Evolutionary conservation across 768 basidiomycete species (phyloP).

Genomic region (Hygrophoropsis aurantiaca): DNA sequence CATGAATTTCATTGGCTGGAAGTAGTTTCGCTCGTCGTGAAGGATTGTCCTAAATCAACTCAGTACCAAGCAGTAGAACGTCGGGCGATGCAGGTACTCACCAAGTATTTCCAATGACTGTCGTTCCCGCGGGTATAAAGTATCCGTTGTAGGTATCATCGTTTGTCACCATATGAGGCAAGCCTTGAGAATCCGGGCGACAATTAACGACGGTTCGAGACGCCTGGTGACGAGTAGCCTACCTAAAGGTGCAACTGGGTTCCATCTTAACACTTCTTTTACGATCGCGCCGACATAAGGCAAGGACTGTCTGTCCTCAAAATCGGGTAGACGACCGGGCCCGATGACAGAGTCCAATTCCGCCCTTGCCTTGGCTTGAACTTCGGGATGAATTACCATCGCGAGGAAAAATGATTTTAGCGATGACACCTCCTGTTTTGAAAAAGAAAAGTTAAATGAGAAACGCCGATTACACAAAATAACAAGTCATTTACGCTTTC

Average conservation of each 20-base stretch:
- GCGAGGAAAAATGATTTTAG: conserved; percentile 29
- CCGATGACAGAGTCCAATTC: conserved; percentile 27
- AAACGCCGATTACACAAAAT: neutral
- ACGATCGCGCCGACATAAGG: conserved; percentile 29
- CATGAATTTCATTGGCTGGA: conserved; percentile 32
- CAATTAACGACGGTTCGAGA: too few species aligned
- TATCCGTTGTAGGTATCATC: conserved; percentile 31
- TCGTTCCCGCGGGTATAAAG: conserved; percentile 39
- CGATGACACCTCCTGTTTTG: conserved; percentile 29
- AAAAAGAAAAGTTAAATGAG: conserved; percentile 5
- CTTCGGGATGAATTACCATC: conserved; percentile 27
- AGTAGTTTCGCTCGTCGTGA: conserved; percentile 35
- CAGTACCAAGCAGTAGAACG: neutral
- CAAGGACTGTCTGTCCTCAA: conserved; percentile 24
- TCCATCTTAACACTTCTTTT: conserved; percentile 32
- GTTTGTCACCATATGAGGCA: conserved; percentile 32
- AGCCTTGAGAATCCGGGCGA: conserved; percentile 22
- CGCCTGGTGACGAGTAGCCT: conserved; percentile 13
- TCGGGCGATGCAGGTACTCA: conserved; percentile 10
- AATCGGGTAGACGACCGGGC: conserved; percentile 28
- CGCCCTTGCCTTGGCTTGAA: conserved; percentile 28
- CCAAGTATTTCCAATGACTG: conserved; percentile 63
- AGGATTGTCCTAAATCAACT: conserved; percentile 33
- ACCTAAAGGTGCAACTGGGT: conserved; percentile 34
- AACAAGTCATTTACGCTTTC: conserved; percentile 26